Conservation (phyloP, 2,329 filamentous ascomycete species). For the Chaetomium globosum region DNA sequence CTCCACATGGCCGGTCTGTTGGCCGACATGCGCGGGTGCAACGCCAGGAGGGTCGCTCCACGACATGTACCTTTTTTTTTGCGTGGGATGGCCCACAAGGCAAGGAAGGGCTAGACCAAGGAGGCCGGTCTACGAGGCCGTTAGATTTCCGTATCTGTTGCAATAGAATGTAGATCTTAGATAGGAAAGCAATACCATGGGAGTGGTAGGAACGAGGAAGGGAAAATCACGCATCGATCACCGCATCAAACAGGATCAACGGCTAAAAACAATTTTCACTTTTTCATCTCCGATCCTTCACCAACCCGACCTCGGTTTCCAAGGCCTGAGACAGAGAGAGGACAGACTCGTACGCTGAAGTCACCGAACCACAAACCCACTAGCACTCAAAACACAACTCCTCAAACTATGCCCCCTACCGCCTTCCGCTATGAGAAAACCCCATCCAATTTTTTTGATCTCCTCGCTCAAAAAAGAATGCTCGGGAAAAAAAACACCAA, state of each 20-base stretch:
- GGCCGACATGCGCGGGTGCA: background rate
- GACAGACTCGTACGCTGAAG: background rate
- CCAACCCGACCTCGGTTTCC: background rate
- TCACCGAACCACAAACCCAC: background rate
- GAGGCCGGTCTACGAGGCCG: background rate
- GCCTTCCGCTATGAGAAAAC: constrained; percentile 1
- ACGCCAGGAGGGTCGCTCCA: background rate
- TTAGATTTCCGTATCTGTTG: background rate
- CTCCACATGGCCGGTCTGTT: background rate
- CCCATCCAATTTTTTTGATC: background rate
- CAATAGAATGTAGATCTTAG: background rate
- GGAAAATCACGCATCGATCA: background rate
- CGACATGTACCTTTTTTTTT: background rate
- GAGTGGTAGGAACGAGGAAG: background rate
- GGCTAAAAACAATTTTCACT: background rate
- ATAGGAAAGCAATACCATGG: background rate
- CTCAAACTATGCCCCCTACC: background rate
- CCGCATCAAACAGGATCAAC: background rate
- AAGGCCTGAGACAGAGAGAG: background rate
- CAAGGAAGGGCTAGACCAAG: no score
- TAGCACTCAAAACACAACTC: constrained; percentile 1
- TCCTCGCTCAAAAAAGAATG: background rate
- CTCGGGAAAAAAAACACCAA: background rate
- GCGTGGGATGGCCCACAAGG: background rate
- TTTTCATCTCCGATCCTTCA: background rate